These are phyloP conservation scores for Lactarius tabidus DNA, from an alignment of 768 basidiomycete genomes.

Conservation along the genomic window DNA sequence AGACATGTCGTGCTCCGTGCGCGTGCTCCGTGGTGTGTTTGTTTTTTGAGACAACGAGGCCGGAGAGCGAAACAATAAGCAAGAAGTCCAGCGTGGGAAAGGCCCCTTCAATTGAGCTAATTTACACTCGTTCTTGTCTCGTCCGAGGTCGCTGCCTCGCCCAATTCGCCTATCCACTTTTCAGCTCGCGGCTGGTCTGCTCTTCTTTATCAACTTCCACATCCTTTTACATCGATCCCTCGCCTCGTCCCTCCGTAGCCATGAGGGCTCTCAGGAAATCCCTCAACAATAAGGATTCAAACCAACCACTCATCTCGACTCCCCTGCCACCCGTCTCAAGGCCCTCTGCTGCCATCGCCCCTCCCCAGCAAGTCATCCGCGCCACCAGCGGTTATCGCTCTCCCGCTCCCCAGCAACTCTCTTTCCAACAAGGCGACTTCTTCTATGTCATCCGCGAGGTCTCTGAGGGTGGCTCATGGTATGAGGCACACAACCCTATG, in stretches of 20 bases:
- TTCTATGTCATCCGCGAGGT: conserved; percentile 89
- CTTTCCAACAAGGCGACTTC: conserved; percentile 93
- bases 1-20: background rate
- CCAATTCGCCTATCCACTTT: background rate
- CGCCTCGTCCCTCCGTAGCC: conserved; percentile 26
- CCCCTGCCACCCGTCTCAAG: conserved; percentile 66
- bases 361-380: conserved; percentile 94
- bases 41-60: conserved; percentile 1
- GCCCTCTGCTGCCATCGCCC: conserved; percentile 64
- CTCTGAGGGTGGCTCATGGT: conserved; percentile 60
- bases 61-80: background rate
- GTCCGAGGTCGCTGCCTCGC: background rate
- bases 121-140: background rate
- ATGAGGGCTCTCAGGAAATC: conserved; percentile 88
- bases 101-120: background rate
- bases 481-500: conserved; percentile 92
- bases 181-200: conserved; percentile 27
- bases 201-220: conserved; percentile 28
- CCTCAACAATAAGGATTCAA: conserved; percentile 62
- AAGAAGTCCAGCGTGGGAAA: conserved; percentile 19
- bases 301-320: conserved; percentile 66
- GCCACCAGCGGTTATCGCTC: conserved; percentile 66
- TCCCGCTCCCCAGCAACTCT: conserved; percentile 75
- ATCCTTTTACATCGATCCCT: conserved; percentile 21
- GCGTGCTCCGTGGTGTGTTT: too few relatives aligned